Evolutionary conservation across 176 grass and related monocot genomes (phyloP), one percentile per base, ranked within the genome.

Genomic region (Otatea glauca): DNA sequence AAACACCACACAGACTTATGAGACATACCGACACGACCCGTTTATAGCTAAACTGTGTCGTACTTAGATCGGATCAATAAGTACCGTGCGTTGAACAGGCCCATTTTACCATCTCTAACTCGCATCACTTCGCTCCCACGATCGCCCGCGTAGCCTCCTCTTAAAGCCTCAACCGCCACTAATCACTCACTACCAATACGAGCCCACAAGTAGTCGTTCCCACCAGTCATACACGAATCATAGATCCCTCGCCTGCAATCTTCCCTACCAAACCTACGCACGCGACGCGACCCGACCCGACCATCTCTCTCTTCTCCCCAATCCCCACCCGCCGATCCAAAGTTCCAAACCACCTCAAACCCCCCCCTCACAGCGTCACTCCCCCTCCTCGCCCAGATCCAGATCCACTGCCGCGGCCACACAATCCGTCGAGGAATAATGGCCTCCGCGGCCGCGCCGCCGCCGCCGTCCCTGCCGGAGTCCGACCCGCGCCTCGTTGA

Each of bases 401-500:
- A 92, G 83, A 83, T 94, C 88, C 81, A 84, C 75, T 64, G 80
- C 86, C 84, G 80, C 81, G 74, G 92, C 89, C 77, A 58, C 74
- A 77, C 47, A 82, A 73, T 48, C 76, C 64, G 37, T 2, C 61
- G 79, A 41, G 61, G 80, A 87, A 87, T 88, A 91, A 91, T 91
- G 82, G 66, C 74, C 59, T 66, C 86, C 38, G 69, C 75, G 79
- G 79, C 72, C 25, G 51, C 51, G 68, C 66, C 60, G 80, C 50
- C 68, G 81, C 74, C 84, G 82, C 82, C 63, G 55, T 69, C 90
- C 70, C 77, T 72, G 48, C 67, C 90, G 85, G 85, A 92, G 78
- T 77, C 88, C 54, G 93, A 96, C 61, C 89, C 97, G 88, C 89
- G 89, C 71, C 88, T 99, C 65, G 77, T 87, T 3, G 86, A 88